phyloP scores from a whole-genome alignment of 208 protist species.

The Leishmania tropica region DNA sequence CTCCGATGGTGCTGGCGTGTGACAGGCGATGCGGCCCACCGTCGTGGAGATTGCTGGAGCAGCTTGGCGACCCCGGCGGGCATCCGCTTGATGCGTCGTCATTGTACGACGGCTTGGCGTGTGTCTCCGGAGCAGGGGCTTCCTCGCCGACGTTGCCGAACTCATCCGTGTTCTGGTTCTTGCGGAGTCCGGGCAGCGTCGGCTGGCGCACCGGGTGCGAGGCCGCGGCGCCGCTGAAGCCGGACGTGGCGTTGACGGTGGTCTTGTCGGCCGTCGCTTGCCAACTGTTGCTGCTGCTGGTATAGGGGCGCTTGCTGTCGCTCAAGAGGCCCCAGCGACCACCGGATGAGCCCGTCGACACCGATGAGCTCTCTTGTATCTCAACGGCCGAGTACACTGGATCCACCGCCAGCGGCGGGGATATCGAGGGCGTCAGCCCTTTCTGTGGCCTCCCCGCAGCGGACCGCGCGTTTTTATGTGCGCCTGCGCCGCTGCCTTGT shows the following conservation, averaged over 20 bases:
- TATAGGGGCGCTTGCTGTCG: not conserved
- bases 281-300: not conserved
- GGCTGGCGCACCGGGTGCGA: not conserved
- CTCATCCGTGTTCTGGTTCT: conserved; percentile 17
- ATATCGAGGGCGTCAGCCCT: not conserved
- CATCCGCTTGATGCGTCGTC: not conserved
- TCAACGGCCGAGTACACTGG: conserved; percentile 24
- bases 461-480: not conserved
- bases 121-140: not conserved
- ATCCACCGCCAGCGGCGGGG: not conserved
- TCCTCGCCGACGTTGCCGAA: conserved; percentile 23
- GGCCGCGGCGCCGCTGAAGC: not conserved
- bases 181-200: not conserved
- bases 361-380: conserved; percentile 12
- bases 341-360: not conserved
- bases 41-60: not conserved
- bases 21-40: not conserved
- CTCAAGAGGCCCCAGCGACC: not conserved
- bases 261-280: not conserved
- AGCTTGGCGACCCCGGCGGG: not conserved
- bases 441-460: not conserved
- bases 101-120: not conserved
- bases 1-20: not conserved
- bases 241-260: not conserved
- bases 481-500: conserved; percentile 1